Base-by-base conservation (phyloP, 2,329 filamentous ascomycete genomes). In the Ascochyta fabae region DNA sequence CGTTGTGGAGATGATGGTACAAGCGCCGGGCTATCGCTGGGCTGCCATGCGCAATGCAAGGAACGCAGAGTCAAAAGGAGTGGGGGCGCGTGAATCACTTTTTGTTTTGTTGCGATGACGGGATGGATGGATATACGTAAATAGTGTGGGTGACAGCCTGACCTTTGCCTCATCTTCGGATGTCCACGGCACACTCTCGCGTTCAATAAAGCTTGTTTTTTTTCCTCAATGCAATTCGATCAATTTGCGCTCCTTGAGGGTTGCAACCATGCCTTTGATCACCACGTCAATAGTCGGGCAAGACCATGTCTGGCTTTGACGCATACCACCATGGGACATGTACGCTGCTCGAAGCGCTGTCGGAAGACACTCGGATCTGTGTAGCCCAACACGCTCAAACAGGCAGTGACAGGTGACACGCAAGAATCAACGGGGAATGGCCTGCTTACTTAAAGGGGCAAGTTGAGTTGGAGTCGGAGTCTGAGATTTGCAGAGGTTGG, bases 321-420 rank as follows among this genome's bases (percentile, higher is more conserved):
- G 45, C 52, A 55, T 41, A 45, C 53, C 36, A 47, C 36, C 46
- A 43, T 50, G 15, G 31, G 36, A 50, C 47, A 33, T 50, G 46
- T 56, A 41, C 53, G 36, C 40, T 43, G 26, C 52, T 55, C 41
- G 40, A 49, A 49, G 46, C 46, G 40, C 46, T 42, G 46, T 41
- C 47, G 36, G 41, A 23, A 16, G 46, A n/a, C 6, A 8, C 36
- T 46, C 41, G 46, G 41, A 31, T 29, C 9, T 27, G 19, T 51
- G 42, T 42, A 46, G 52, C 46, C 22, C 53, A 46, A 43, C 42
- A 26, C 6, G 12, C 53, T 31, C 1, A 42, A 52, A 45, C 8
- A 49, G 56, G 60, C 36, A 60, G 34, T 65, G 63, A 66, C 61
- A 67, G 63, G 61, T 65, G 35, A 46, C 58, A 66, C 62, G 54